Evolutionary conservation across 2,329 filamentous ascomycete genomes (phyloP), one percentile per base, ranked within the genome.

Genomic region (Huntiella abstrusa): DNA sequence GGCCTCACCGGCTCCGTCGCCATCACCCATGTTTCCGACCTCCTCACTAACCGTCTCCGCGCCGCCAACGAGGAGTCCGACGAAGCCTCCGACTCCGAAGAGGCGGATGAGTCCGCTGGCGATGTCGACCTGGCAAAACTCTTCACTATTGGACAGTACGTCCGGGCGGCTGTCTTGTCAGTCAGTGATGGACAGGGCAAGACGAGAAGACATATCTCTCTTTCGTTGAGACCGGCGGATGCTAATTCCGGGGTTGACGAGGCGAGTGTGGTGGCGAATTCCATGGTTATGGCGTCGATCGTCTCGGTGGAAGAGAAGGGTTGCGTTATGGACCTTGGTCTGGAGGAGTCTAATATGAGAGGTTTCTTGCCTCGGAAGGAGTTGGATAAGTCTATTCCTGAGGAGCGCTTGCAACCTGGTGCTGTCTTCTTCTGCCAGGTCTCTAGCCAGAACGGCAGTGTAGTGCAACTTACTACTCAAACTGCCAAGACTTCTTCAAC

Each of bases 291-390:
- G 70, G 88, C 86, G 2, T 80, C 86, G 0, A 79, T 98, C 19
- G 64, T 73, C 43, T 98, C 88, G 60, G 80, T 92, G n/a, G 88
- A 98, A 61, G 92, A 98, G 55, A 87, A 94, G 57, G 91, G 91
- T 51, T 72, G 91, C 49, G 75, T 96, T 47, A 94, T 98, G 85
- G 85, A 95, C 54, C 64, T 96, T 34, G 85, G 85, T 13, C 66
- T 96, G 5, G 68, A 77, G 33, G 74, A 77, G 45, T 64, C 70
- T 32, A 70, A 74, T 34, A 60, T 87, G 45, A 79, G 77, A 52
- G 91, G 83, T 2, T 98, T 98, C 63, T 69, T 98, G 57, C 75
- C 85, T 4, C 82, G 80, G 51, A 85, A 81, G 57, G 86, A 95
- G 58, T 65, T 95, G 13, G 82, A 83, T 43, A 59, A 72, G 28